Base-by-base conservation (phyloP, 768 basidiomycete species). In the Macrolepiota fuliginosa region DNA sequence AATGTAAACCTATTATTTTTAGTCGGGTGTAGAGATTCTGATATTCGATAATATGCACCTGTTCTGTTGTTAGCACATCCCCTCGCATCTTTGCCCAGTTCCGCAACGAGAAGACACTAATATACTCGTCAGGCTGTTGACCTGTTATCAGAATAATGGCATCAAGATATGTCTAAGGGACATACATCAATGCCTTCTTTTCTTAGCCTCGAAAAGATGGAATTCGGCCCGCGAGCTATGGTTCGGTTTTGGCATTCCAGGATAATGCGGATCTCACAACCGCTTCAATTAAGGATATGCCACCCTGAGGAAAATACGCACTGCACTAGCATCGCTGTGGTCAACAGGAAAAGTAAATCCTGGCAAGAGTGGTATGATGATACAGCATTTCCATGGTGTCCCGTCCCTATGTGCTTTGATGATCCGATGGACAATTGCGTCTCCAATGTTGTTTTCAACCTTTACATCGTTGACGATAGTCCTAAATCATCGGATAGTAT, bases 281-380 rank as follows among this genome's bases (percentile, higher is more conserved):
- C 2, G 29, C 39, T 42, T 58, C 25, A 58, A 35, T 15, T 56
- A 10, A 56, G 7, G 10, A 19, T 24, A 11, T 11, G 10, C 12
- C 40, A 19, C 55, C 22, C 2, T 2, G 42, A 7, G 19, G 47
- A 27, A 24, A 54, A 27, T 45, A 81, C 91, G 42, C 71, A 94
- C 94, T 24, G 94, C 90, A 69, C 90, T 92, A 5, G 95, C 97
- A 70, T 97, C 95, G 53, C 88, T 85, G 66, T 96, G 90, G 71
- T 98, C 97, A 45, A 99, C 84, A 1, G 96, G 88, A 73, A 89
- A 95, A 3, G 92, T 84, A 75, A 98, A 99, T 0, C 97, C 97
- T 10, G 97, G 97, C 17, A 96, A 75, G 3, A 96, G 77, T 2
- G 97, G 97, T 58, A 98, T 90, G 57, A 99, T 74, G 65, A 99